Base-by-base conservation (phyloP, 345 rosid species). In the Linum tenue region DNA sequence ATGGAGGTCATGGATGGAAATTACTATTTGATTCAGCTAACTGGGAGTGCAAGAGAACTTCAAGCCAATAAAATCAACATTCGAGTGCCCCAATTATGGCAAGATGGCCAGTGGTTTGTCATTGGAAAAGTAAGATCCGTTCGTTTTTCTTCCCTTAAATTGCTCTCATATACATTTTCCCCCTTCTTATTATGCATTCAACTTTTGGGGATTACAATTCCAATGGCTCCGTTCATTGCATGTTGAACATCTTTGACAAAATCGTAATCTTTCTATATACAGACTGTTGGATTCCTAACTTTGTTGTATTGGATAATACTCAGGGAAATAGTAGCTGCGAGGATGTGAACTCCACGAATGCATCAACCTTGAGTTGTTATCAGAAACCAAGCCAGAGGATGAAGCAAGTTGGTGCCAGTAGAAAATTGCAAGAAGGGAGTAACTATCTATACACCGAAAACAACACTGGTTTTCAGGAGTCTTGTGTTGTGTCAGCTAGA, bases 401-500 rank as follows among this genome's bases (percentile, higher is more conserved):
- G 42, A 60, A 38, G 36, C 80, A 73, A 51, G 57, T 57, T 36
- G 72, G 61, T 48, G 65, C 69, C 22, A 58, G 48, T 56, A 56
- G 37, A 15, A 50, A 65, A 56, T 8, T 61, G 38, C 63, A 55
- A 60, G 51, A 80, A 75, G 66, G 80, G 72, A 68, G 77, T 8
- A 41, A 38, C 17, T 59, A 62, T 70, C 40, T 64, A 16, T 43
- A 53, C 41, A 42, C 17, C 39, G 66, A 55, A 14, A 42, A 66
- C 43, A 39, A 16, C 14, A 7, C 55, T 39, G 69, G 41, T 55
- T 22, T 53, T 22, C 51, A 43, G 62, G 67, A 61, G 35, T 60
- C 79, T 42, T 66, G 69, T 75, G 66, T 40, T 55, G 69, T 70
- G 60, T 76, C 82, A 7, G 69, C 74, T 64, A 77, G 74, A 75